A percentile compares a stretch with the other conserved stretches of the same genome.
Conservation (phyloP, 148 eudicot species). For the Chenopodium quinoa region DNA sequence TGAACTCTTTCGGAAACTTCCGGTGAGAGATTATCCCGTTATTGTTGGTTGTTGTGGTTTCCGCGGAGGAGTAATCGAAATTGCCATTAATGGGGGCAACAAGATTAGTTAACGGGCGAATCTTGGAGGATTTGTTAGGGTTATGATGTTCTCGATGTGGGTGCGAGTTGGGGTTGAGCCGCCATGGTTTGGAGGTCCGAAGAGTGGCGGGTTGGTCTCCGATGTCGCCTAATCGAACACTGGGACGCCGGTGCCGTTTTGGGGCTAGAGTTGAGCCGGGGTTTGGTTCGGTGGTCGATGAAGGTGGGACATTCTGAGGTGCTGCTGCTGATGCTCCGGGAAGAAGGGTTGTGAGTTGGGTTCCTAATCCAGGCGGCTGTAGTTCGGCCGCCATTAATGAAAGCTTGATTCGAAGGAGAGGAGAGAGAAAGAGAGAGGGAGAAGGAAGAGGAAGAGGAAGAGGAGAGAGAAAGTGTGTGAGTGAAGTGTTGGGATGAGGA, state of each 20-base stretch:
- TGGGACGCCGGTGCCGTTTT: slow-evolving; percentile 34
- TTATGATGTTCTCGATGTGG: background rate
- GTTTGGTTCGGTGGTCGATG: background rate
- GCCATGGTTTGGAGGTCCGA: slow-evolving; percentile 19
- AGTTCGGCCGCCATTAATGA: slow-evolving; percentile 16
- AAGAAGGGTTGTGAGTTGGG: background rate
- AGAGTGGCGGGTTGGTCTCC: slow-evolving; percentile 33
- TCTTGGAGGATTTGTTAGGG: slow-evolving; percentile 28
- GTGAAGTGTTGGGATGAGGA: background rate
- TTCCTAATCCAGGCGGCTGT: background rate
- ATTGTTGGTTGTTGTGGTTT: background rate
- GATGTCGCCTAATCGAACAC: slow-evolving; percentile 37
- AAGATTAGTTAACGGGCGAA: slow-evolving; percentile 42
- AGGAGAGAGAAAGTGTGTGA: background rate
- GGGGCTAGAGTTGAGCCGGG: slow-evolving; percentile 6
- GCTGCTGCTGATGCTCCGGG: background rate
- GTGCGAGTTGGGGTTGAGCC: slow-evolving; percentile 4
- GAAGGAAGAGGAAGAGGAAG: background rate
- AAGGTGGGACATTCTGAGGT: background rate
- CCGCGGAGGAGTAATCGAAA: background rate
- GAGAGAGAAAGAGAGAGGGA: background rate
- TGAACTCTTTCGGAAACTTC: slow-evolving; percentile 18
- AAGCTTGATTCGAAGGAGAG: background rate
- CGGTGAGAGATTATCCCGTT: slow-evolving; percentile 3
- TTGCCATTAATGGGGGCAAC: slow-evolving; percentile 11